Conservation (phyloP, 2,329 filamentous ascomycete genomes). For the Fusarium liriodendri region DNA sequence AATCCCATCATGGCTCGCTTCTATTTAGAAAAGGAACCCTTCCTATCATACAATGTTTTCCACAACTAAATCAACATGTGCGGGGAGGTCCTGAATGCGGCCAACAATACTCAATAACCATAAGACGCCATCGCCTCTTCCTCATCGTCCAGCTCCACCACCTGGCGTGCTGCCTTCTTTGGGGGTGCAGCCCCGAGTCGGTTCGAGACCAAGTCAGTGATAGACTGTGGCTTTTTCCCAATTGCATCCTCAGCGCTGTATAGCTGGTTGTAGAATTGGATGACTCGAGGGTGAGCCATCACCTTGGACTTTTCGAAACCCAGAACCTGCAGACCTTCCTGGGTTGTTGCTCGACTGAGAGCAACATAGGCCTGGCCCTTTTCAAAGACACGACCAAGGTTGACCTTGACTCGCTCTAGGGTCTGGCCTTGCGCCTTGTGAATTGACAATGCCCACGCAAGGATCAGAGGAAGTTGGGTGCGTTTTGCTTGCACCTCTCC, state of each 20-base stretch:
- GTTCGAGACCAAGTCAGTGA: slow-evolving; percentile 55
- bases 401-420: slow-evolving; percentile 91
- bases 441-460: slow-evolving; percentile 97
- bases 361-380: slow-evolving; percentile 98
- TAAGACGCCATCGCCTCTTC: slow-evolving; percentile 62
- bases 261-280: slow-evolving; percentile 86
- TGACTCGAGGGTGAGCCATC: slow-evolving; percentile 90
- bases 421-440: slow-evolving; percentile 99
- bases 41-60: slow-evolving; percentile 25
- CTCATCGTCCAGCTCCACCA: slow-evolving; percentile 59
- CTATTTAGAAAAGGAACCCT: slow-evolving; percentile 8
- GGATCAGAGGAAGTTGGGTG: slow-evolving; percentile 84
- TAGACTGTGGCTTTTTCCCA: slow-evolving; percentile 46
- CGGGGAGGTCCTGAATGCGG: not conserved
- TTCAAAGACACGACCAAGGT: slow-evolving; percentile 92
- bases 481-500: slow-evolving; percentile 93
- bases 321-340: slow-evolving; percentile 87
- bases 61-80: slow-evolving; percentile 14
- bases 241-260: slow-evolving; percentile 74
- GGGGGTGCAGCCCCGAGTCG: slow-evolving; percentile 45
- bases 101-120: slow-evolving; percentile 46
- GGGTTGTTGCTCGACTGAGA: slow-evolving; percentile 89
- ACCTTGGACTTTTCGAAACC: slow-evolving; percentile 92
- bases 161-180: slow-evolving; percentile 28
- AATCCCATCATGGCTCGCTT: slow-evolving; percentile 11